Conservation (phyloP, 495 filamentous ascomycete genomes). For the Cenococcum geophilum region DNA sequence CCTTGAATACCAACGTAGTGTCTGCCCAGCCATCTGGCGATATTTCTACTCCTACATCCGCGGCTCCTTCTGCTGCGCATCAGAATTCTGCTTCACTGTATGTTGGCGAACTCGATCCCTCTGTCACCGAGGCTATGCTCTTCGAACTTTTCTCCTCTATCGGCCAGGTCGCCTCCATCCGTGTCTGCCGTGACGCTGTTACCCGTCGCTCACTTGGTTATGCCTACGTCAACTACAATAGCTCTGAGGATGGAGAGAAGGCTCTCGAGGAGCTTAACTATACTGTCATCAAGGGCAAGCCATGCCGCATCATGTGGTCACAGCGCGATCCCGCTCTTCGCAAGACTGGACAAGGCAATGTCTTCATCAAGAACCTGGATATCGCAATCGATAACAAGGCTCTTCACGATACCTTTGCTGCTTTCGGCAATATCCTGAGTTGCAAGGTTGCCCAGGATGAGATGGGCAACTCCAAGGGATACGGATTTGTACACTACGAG, state of each 20-base stretch:
- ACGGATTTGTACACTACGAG: slow-evolving; percentile 99
- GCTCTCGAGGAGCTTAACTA: slow-evolving; percentile 99
- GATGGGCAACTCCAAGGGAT: slow-evolving; percentile 90
- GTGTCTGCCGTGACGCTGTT: slow-evolving; percentile 98
- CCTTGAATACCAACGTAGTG: slow-evolving; percentile 60
- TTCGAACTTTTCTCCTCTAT: slow-evolving; percentile 99
- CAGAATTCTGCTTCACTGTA: slow-evolving; percentile 95
- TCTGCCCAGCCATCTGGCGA: slow-evolving; percentile 53
- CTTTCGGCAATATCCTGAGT: slow-evolving; percentile 97
- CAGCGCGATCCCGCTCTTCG: slow-evolving; percentile 98
- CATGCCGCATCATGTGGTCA: slow-evolving; percentile 99
- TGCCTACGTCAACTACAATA: slow-evolving; percentile 99
- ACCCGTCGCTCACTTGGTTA: slow-evolving; percentile 98
- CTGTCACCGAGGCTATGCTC: slow-evolving; percentile 99
- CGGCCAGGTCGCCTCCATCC: slow-evolving; percentile 97
- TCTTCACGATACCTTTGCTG: slow-evolving; percentile 97
- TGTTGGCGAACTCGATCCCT: slow-evolving; percentile 94
- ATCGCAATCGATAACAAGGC: slow-evolving; percentile 99
- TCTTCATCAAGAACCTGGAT: slow-evolving; percentile 99
- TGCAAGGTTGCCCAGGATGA: slow-evolving; percentile 99
- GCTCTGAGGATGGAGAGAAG: slow-evolving; percentile 90
- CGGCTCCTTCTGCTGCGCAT: slow-evolving; percentile 63
- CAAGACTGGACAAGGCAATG: slow-evolving; percentile 98
- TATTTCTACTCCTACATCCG: slow-evolving; percentile 64
- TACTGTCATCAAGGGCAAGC: slow-evolving; percentile 96